Percentiles rank a stretch among this genome's conserved stretches.
Evolutionary conservation across 805 yeast species (phyloP).

Genomic region (Kodamaea jinghongensis): DNA sequence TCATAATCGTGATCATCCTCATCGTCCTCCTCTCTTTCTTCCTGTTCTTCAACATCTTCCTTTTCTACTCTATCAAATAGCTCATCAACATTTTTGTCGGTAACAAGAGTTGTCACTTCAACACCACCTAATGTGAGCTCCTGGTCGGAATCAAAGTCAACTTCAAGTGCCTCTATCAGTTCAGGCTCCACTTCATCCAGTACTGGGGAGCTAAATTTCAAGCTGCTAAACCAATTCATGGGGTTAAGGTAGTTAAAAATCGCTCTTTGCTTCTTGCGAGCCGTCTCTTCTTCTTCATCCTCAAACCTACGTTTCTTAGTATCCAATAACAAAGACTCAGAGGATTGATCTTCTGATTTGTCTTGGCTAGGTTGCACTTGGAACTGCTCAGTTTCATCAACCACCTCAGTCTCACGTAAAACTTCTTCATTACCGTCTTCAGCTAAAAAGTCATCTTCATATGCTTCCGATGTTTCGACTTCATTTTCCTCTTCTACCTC

Average conservation of each 20-base stretch:
- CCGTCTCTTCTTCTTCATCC: conserved; percentile 1
- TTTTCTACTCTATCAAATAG: conserved; percentile 1
- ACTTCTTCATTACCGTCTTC: too few species aligned
- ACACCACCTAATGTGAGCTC: conserved; percentile 3
- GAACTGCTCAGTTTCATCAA: not conserved
- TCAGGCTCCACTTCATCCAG: not conserved
- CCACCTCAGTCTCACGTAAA: not conserved
- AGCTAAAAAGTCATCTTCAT: too few species aligned
- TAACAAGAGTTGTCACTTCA: not conserved
- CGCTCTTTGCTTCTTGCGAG: conserved; percentile 7
- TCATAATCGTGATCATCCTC: conserved; percentile 1
- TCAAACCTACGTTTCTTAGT: conserved; percentile 6
- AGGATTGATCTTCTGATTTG: too few species aligned
- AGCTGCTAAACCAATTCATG: conserved; percentile 3
- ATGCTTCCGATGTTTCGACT: too few species aligned
- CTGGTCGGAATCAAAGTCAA: not conserved
- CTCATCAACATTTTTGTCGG: conserved; percentile 1
- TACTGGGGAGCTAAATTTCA: too few species aligned
- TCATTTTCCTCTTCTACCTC: too few species aligned
- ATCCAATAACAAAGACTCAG: too few species aligned
- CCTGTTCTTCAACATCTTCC: conserved; percentile 13
- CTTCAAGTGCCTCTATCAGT: not conserved
- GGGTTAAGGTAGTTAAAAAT: conserved; percentile 7
- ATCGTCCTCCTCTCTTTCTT: not conserved
- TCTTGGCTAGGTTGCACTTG: too few species aligned